Conservation (phyloP, 306 rosid genomes). For the Quercus robur region DNA sequence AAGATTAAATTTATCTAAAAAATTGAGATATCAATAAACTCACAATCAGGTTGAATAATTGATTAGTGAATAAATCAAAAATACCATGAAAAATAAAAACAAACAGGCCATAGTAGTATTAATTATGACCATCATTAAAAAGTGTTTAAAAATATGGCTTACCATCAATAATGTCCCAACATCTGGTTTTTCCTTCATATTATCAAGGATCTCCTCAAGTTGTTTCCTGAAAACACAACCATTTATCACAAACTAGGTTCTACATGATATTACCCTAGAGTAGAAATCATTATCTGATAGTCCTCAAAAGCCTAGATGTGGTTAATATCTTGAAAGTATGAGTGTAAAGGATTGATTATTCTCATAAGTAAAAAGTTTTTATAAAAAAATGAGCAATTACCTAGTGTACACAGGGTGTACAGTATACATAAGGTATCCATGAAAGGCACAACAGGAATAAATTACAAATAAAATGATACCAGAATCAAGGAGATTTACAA, state of each 20-base stretch:
- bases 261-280: constrained; percentile 6
- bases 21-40: not conserved
- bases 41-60: not conserved
- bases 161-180: constrained; percentile 88
- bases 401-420: too few relatives aligned
- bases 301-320: not conserved
- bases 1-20: not conserved
- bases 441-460: too few relatives aligned
- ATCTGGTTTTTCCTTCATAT: constrained; percentile 90
- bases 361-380: too few relatives aligned
- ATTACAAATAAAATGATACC: too few relatives aligned
- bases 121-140: constrained; percentile 5
- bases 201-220: constrained; percentile 86
- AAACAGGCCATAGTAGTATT: not conserved
- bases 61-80: not conserved
- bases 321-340: not conserved
- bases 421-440: too few relatives aligned
- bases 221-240: constrained; percentile 76
- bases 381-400: too few relatives aligned
- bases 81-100: not conserved
- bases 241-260: constrained; percentile 17
- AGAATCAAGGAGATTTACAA: too few relatives aligned
- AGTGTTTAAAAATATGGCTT: constrained; percentile 23
- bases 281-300: not conserved
- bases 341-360: not conserved